Percentiles rank a stretch among this genome's conserved stretches.
phyloP scores from a whole-genome alignment of 2,329 filamentous ascomycete genomes.

The Colletotrichum horii region DNA sequence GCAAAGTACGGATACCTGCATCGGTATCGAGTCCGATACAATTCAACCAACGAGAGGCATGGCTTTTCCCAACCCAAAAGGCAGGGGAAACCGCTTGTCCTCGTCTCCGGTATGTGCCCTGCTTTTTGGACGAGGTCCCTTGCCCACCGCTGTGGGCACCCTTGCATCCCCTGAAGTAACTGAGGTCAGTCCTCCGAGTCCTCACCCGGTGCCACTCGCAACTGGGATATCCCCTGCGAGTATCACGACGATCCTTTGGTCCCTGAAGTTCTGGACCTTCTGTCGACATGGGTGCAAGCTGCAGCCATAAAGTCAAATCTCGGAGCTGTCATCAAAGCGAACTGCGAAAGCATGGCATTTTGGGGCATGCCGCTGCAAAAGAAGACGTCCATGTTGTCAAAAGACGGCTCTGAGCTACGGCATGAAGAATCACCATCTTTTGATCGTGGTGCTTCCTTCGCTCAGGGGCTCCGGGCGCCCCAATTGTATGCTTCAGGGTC shows the following conservation, averaged over 20 bases:
- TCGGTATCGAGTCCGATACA: not conserved
- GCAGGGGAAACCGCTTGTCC: not conserved
- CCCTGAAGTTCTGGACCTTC: slow-evolving; percentile 19
- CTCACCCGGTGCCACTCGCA: not conserved
- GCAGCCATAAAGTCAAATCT: slow-evolving; percentile 10
- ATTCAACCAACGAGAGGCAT: not conserved
- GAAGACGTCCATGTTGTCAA: not conserved
- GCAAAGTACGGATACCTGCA: not conserved
- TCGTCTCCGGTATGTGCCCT: not conserved
- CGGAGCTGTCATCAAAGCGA: not conserved
- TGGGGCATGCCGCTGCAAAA: not conserved
- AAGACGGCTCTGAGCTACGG: not conserved
- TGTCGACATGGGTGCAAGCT: not conserved
- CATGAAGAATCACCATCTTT: not conserved
- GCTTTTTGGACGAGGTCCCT: not conserved
- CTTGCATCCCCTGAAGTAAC: not conserved
- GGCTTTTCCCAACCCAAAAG: not conserved
- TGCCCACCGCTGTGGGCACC: not conserved
- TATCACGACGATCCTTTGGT: slow-evolving; percentile 12
- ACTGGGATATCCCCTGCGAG: not conserved
- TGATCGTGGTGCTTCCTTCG: not conserved
- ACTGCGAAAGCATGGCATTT: not conserved
- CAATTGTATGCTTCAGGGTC: not conserved
- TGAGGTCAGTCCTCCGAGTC: not conserved
- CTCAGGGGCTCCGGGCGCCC: not conserved